Evolutionary conservation across 371 early-diverging fungal species (phyloP).

Genomic region (Mortierella sp.): DNA sequence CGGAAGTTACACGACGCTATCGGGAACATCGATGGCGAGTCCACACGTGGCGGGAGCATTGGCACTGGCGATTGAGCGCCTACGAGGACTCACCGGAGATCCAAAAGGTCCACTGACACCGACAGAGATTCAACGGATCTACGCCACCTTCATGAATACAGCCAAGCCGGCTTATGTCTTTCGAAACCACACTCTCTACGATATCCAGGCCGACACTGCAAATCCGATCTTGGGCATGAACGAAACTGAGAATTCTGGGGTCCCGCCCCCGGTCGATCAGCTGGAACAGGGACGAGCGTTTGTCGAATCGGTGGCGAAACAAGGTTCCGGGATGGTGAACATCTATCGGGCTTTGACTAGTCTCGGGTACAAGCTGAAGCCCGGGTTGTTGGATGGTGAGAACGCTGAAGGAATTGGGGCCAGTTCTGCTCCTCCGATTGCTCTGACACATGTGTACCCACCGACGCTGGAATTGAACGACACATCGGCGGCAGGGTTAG

Average conservation of each 20-base stretch:
- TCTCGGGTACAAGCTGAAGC: constrained; percentile 11
- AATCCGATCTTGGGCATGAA: background rate
- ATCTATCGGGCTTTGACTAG: constrained; percentile 27
- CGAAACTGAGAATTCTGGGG: background rate
- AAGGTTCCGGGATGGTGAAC: constrained; percentile 40
- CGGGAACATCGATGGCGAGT: constrained; percentile 69
- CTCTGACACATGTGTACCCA: constrained; percentile 25
- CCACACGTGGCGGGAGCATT: constrained; percentile 72
- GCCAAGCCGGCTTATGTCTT: constrained; percentile 30
- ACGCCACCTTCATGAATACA: constrained; percentile 25
- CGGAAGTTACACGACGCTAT: constrained; percentile 41
- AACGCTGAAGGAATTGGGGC: background rate
- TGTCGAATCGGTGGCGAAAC: constrained; percentile 36
- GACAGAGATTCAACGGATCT: constrained; percentile 25
- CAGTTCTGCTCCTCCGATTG: constrained; percentile 5
- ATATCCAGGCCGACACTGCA: background rate
- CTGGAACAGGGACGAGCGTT: background rate
- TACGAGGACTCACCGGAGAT: constrained; percentile 1
- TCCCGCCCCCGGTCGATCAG: background rate
- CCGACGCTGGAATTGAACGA: constrained; percentile 41
- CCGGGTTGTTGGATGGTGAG: background rate
- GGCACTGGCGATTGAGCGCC: constrained; percentile 59
- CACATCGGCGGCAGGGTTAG: constrained; percentile 1
- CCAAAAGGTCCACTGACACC: background rate
- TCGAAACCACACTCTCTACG: constrained; percentile 12